Evolutionary conservation across 805 yeast genomes (phyloP).

Genomic region (Zygotorulaspora danielsina): DNA sequence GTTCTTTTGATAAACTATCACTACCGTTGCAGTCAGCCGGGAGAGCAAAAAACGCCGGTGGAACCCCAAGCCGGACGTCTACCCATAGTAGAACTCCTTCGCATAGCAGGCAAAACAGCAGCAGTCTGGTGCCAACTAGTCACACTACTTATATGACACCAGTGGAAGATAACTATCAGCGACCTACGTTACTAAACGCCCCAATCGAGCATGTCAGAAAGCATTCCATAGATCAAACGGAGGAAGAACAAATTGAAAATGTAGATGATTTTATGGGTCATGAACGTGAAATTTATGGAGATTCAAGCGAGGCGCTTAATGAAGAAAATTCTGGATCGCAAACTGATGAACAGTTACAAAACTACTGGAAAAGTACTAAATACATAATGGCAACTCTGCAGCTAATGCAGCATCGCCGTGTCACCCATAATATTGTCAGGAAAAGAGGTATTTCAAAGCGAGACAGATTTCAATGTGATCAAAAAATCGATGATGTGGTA

Average conservation of each 20-base stretch:
- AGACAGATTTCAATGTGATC: slow-evolving; percentile 12
- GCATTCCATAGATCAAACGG: slow-evolving; percentile 9
- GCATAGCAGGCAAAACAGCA: slow-evolving; percentile 11
- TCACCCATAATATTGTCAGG: slow-evolving; percentile 25
- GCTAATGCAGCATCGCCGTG: slow-evolving; percentile 28
- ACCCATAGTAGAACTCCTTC: slow-evolving; percentile 5
- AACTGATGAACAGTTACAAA: slow-evolving; percentile 23
- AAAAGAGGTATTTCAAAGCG: slow-evolving; percentile 20
- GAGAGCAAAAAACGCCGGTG: slow-evolving; percentile 2
- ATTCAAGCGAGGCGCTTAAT: slow-evolving; percentile 10
- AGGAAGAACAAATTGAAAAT: slow-evolving; percentile 12
- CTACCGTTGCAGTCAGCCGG: slow-evolving; percentile 5
- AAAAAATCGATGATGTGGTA: slow-evolving; percentile 19
- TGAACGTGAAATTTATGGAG: slow-evolving; percentile 5
- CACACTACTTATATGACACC: slow-evolving; percentile 15
- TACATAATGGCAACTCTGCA: slow-evolving; percentile 25
- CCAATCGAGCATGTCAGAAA: slow-evolving; percentile 14
- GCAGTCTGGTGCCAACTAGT: slow-evolving; percentile 6
- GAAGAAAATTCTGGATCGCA: slow-evolving; percentile 6
- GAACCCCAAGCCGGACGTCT: slow-evolving; percentile 2
- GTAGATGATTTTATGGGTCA: slow-evolving; percentile 7
- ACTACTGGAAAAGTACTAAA: slow-evolving; percentile 26
- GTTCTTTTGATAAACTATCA: slow-evolving; percentile 11
- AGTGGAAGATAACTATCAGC: slow-evolving; percentile 9
- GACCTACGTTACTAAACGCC: slow-evolving; percentile 13